These are phyloP conservation scores for Pythium rishiriense DNA, from an alignment of 352 stramenopile species.

Conservation along the genomic window DNA sequence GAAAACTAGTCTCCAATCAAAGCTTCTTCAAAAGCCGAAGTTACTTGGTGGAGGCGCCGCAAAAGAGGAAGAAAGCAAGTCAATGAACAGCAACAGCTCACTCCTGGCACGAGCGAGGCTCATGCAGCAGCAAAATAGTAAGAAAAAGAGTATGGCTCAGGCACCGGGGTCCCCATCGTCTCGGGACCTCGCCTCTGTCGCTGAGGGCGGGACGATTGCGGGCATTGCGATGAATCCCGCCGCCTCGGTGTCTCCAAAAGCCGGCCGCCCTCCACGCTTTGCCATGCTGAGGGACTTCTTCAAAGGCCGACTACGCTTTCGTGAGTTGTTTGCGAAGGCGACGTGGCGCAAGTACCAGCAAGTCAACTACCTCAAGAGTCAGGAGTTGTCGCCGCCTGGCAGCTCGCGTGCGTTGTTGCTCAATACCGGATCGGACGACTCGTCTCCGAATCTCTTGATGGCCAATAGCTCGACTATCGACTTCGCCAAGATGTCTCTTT, in stretches of 20 bases:
- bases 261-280: constrained; percentile 26
- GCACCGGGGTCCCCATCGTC: constrained; percentile 3
- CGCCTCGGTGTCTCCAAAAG: neutral
- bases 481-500: constrained; percentile 73
- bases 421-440: neutral
- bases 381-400: constrained; percentile 19
- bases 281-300: constrained; percentile 42
- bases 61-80: constrained; percentile 1
- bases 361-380: constrained; percentile 17
- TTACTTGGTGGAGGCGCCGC: neutral
- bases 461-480: constrained; percentile 39
- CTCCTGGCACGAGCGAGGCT: constrained; percentile 21
- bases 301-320: constrained; percentile 31
- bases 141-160: neutral
- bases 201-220: constrained; percentile 15
- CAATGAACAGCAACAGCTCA: constrained; percentile 12
- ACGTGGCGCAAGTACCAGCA: constrained; percentile 67
- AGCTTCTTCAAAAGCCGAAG: constrained; percentile 31
- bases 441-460: constrained; percentile 2
- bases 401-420: constrained; percentile 24
- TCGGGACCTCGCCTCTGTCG: neutral
- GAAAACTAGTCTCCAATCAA: constrained; percentile 36
- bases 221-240: constrained; percentile 23
- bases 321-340: constrained; percentile 45
- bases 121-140: constrained; percentile 26